A percentile compares a stretch with the other conserved stretches of the same genome.
Conservation (phyloP, 2,329 filamentous ascomycete species). For the Aspergillus fijiensis region DNA sequence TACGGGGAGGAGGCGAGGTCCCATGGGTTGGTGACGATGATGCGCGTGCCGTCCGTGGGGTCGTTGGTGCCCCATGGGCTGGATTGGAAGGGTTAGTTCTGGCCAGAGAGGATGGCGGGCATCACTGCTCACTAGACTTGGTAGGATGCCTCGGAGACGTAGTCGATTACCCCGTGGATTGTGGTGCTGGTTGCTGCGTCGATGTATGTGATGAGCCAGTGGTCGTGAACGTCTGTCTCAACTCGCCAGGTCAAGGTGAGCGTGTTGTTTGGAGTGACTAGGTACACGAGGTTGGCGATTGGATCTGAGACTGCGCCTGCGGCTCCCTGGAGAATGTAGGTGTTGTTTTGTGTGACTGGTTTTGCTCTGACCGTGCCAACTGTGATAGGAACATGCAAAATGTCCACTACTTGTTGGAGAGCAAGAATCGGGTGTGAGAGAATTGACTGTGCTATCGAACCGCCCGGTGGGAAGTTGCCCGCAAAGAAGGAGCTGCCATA, state of each 20-base stretch:
- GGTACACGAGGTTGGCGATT: slow-evolving; percentile 14
- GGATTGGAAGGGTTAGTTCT: not conserved
- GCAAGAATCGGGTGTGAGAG: slow-evolving; percentile 10
- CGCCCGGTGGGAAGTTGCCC: slow-evolving; percentile 6
- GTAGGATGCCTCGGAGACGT: slow-evolving; percentile 16
- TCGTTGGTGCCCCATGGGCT: slow-evolving; percentile 18
- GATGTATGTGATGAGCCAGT: slow-evolving; percentile 19
- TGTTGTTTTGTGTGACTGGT: not conserved
- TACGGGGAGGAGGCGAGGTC: slow-evolving; percentile 11
- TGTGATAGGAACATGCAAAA: slow-evolving; percentile 8
- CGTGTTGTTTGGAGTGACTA: slow-evolving; percentile 7
- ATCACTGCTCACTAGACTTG: slow-evolving; percentile 16
- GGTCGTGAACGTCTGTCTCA: slow-evolving; percentile 14
- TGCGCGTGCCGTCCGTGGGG: slow-evolving; percentile 14
- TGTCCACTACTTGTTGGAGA: slow-evolving; percentile 1
- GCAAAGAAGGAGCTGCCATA: slow-evolving; percentile 19
- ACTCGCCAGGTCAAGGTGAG: slow-evolving; percentile 15
- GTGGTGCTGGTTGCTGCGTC: slow-evolving; percentile 9
- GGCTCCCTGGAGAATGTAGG: slow-evolving; percentile 12
- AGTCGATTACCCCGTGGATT: slow-evolving; percentile 18
- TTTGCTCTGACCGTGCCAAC: slow-evolving; percentile 1
- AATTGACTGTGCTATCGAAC: not conserved
- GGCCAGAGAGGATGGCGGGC: no score
- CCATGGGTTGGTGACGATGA: slow-evolving; percentile 15
- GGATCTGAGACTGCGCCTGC: slow-evolving; percentile 15